phyloP scores from a whole-genome alignment of 2,329 filamentous ascomycete genomes.

The Thermothelomyces thermophilus region DNA sequence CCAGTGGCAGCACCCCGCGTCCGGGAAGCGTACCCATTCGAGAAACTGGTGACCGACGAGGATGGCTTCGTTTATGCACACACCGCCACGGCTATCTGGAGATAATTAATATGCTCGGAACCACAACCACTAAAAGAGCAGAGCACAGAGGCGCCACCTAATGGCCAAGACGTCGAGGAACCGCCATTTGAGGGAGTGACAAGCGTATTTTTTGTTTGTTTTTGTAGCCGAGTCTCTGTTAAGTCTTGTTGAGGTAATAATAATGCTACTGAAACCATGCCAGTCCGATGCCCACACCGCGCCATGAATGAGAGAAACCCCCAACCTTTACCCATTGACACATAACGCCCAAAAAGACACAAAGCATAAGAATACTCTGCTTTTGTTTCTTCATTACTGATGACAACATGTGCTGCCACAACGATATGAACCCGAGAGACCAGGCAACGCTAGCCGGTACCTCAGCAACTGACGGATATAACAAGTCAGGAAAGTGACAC shows the following conservation, averaged over 20 bases:
- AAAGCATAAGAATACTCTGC: not conserved
- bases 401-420: not conserved
- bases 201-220: not conserved
- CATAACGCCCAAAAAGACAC: slow-evolving; percentile 7
- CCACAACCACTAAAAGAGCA: too few species aligned
- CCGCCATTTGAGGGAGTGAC: too few species aligned
- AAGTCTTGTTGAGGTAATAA: not conserved
- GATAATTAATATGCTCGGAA: too few species aligned
- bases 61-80: too few species aligned
- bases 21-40: too few species aligned
- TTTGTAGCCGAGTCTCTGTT: not conserved
- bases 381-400: not conserved
- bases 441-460: not conserved
- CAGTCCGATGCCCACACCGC: slow-evolving; percentile 5
- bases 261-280: slow-evolving; percentile 6
- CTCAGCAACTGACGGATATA: not conserved
- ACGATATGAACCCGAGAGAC: not conserved
- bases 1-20: too few species aligned
- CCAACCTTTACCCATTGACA: not conserved
- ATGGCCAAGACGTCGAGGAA: too few species aligned
- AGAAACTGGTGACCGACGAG: too few species aligned
- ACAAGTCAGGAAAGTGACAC: not conserved
- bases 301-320: slow-evolving; percentile 4
- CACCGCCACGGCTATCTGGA: too few species aligned
- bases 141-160: too few species aligned